These are phyloP conservation scores for Xerocomellus intermedius DNA, from an alignment of 768 basidiomycete genomes.

Conservation along the genomic window DNA sequence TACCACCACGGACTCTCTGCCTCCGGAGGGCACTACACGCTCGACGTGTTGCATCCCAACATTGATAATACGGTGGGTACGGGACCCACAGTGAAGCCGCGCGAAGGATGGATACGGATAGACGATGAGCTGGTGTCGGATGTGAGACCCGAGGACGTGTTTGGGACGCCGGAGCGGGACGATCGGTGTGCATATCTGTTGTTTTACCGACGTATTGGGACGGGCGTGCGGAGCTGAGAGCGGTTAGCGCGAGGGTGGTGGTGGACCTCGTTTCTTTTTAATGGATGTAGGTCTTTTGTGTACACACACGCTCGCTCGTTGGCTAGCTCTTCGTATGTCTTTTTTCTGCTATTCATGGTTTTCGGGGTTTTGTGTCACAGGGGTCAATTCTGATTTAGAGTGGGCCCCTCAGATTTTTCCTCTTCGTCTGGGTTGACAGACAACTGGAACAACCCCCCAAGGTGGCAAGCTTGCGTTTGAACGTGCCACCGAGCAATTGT, in stretches of 20 bases:
- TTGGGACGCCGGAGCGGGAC: conserved; percentile 46
- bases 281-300: background rate
- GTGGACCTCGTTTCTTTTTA: background rate
- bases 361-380: no score
- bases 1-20: conserved; percentile 94
- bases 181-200: conserved; percentile 84
- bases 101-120: conserved; percentile 86
- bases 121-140: conserved; percentile 89
- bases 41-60: conserved; percentile 80
- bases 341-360: background rate
- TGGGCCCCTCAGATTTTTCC: no score
- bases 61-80: conserved; percentile 41
- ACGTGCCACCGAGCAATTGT: no score
- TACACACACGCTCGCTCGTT: background rate
- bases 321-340: background rate
- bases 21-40: conserved; percentile 93
- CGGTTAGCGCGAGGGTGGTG: no score
- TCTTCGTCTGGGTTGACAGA: no score
- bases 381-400: no score
- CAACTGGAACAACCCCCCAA: no score
- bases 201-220: conserved; percentile 70
- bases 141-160: conserved; percentile 70
- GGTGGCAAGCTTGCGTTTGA: no score
- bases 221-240: conserved; percentile 14
- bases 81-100: conserved; percentile 28